A percentile compares a stretch with the other conserved stretches of the same genome.
Conservation (phyloP, 345 rosid genomes). For the Melaleuca quinquenervia region DNA sequence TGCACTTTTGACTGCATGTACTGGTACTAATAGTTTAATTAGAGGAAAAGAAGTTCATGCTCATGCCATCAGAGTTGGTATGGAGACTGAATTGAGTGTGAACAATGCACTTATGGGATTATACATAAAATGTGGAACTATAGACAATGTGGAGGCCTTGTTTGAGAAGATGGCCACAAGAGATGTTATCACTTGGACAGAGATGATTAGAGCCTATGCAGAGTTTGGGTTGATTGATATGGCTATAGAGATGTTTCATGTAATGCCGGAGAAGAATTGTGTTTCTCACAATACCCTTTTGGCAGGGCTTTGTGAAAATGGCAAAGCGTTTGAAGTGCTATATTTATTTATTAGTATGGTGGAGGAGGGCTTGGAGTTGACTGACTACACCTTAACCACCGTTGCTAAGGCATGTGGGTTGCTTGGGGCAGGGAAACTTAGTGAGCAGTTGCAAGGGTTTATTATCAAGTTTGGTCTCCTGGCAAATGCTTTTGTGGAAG, state of each 20-base stretch:
- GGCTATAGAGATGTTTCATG: conserved; percentile 47
- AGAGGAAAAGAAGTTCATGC: conserved; percentile 60
- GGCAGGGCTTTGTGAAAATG: conserved; percentile 56
- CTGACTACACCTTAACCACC: conserved; percentile 55
- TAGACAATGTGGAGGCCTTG: conserved; percentile 27
- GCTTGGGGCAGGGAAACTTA: conserved; percentile 19
- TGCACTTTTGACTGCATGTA: conserved; percentile 48
- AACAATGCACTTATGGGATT: conserved; percentile 57
- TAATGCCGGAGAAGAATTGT: conserved; percentile 49
- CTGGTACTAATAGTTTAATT: conserved; percentile 18
- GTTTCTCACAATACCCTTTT: conserved; percentile 54
- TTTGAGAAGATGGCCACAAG: conserved; percentile 37
- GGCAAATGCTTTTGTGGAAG: conserved; percentile 44
- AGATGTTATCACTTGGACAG: conserved; percentile 58
- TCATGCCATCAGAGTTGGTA: conserved; percentile 39
- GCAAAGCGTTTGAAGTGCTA: conserved; percentile 36
- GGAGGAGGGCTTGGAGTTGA: conserved; percentile 36
- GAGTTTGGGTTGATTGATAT: conserved; percentile 48
- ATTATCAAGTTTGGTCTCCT: conserved; percentile 45
- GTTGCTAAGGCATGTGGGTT: conserved; percentile 56
- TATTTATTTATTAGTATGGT: conserved; percentile 42
- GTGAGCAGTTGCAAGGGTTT: conserved; percentile 72
- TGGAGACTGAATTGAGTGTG: conserved; percentile 43
- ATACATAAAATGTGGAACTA: conserved; percentile 37
- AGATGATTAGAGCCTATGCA: conserved; percentile 55